Evolutionary conservation across 106 monocot species (phyloP), one percentile per base, ranked within the genome.

Genomic region (Apostasia shenzhenica): DNA sequence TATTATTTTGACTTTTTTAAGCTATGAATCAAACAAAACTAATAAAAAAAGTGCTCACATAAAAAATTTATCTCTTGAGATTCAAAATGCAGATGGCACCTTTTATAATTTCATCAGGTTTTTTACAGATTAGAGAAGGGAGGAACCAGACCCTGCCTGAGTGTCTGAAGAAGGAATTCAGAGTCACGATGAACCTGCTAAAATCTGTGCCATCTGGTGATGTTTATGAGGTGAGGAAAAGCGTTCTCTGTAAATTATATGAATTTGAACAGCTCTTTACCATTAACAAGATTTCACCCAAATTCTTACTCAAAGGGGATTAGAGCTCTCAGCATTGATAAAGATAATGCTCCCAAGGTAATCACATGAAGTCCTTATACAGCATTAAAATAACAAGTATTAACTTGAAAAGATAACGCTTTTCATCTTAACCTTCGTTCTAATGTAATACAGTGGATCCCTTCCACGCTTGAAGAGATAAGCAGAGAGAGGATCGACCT

Each of bases 281-380:
- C n/a, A 6, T 60, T 26, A 7, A 48, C 37, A 14, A 43, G 47
- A 3, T 65, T 48, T 65, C 48, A 43, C 50, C 26, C 14, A 63
- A 63, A 14, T 1, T 47, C 14, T 48, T 48, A 13, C 14, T 4
- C 14, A 2, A 59, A 92, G 92, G 95, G 95, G n/a, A 92, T 92
- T 62, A 77, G 92, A 79, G 91, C 95, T 65, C 63, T 93, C 50
- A 72, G 74, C 72, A 89, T 97, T 38, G 95, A 97, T 26, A 97
- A 97, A 73, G 95, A 92, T 69, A 97, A 92, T 62, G 59, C 80
- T 59, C 95, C 95, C 10, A 92, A 92, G 95, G 92, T 97, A 70
- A 41, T 3, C 48, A n/a, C 38, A 45, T 57, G 14, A 6, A 6
- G 26, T 11, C 45, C 59, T 62, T 72, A 64, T 2, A 26, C 26